Conservation (phyloP, 192 early-diverging fungal genomes). For the Coemansia sp. region DNA sequence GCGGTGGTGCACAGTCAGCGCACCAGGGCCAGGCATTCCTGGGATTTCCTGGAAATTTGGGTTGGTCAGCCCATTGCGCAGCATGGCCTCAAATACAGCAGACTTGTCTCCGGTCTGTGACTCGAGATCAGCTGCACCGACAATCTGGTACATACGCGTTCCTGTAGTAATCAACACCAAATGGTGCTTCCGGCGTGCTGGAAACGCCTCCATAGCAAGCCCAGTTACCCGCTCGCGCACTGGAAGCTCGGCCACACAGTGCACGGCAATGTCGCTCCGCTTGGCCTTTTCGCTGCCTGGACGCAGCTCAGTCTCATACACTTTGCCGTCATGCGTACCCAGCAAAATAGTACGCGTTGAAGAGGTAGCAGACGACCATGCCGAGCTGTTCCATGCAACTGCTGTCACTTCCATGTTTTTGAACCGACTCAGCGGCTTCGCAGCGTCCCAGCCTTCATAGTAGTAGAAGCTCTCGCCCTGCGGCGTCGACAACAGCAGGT, state of each 20-base stretch:
- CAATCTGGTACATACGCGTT: constrained; percentile 87
- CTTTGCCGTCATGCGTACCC: constrained; percentile 79
- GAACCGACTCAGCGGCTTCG: constrained; percentile 73
- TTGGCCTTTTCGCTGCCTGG: constrained; percentile 82
- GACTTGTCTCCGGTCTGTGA: constrained; percentile 48
- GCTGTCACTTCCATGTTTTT: constrained; percentile 80
- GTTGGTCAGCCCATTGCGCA: constrained; percentile 64
- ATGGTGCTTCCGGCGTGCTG: constrained; percentile 67
- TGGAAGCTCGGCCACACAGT: constrained; percentile 61
- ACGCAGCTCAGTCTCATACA: constrained; percentile 89
- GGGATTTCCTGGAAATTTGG: constrained; percentile 68
- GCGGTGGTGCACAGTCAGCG: constrained; percentile 37
- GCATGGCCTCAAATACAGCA: constrained; percentile 75
- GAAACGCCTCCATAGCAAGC: constrained; percentile 79
- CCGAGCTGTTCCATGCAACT: constrained; percentile 83
- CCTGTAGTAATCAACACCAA: constrained; percentile 79
- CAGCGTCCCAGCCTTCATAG: constrained; percentile 80
- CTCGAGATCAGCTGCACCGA: constrained; percentile 62
- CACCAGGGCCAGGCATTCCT: constrained; percentile 42
- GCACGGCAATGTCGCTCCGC: constrained; percentile 75
- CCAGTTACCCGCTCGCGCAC: constrained; percentile 74
- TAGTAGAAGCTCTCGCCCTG: constrained; percentile 91
- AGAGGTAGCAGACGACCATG: constrained; percentile 26
- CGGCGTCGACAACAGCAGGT: constrained; percentile 84
- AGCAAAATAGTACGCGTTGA: constrained; percentile 83